phyloP scores from a whole-genome alignment of 345 rosid species.

The Populus nigra region DNA sequence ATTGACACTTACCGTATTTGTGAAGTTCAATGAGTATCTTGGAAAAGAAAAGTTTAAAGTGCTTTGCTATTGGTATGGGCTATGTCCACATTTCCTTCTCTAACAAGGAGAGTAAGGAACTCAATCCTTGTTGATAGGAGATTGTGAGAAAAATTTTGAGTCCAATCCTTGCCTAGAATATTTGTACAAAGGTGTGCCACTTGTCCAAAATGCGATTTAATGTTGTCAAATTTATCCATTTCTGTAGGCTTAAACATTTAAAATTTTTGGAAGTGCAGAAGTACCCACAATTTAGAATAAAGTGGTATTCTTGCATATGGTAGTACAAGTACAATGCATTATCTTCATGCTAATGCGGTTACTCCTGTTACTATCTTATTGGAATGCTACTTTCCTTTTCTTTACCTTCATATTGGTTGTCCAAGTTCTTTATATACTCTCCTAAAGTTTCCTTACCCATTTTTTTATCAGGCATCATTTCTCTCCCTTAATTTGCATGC shows the following conservation, averaged over 20 bases:
- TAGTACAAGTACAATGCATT: not conserved
- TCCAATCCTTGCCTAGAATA: not conserved
- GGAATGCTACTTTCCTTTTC: not conserved
- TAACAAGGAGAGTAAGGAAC: not conserved
- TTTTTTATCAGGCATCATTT: slow-evolving; percentile 46
- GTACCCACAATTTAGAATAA: not conserved
- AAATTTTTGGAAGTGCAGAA: not conserved
- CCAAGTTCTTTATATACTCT: not conserved
- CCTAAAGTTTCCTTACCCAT: slow-evolving; percentile 3
- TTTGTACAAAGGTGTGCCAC: not conserved
- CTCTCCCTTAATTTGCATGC: slow-evolving; percentile 67
- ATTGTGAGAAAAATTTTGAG: not conserved
- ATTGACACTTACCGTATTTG: not conserved
- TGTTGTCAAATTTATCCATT: not conserved
- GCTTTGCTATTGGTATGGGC: not conserved
- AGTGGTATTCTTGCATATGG: not conserved
- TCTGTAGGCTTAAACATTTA: not conserved
- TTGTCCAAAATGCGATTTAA: not conserved
- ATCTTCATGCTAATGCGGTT: not conserved
- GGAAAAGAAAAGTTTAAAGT: not conserved
- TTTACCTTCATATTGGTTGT: not conserved
- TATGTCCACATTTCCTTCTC: not conserved
- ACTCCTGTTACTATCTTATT: not conserved
- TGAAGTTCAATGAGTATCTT: not conserved
- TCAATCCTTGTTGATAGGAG: not conserved